Evolutionary conservation across 495 filamentous ascomycete species (phyloP), one percentile per base, ranked within the genome.

Genomic region (Daldinia loculata): DNA sequence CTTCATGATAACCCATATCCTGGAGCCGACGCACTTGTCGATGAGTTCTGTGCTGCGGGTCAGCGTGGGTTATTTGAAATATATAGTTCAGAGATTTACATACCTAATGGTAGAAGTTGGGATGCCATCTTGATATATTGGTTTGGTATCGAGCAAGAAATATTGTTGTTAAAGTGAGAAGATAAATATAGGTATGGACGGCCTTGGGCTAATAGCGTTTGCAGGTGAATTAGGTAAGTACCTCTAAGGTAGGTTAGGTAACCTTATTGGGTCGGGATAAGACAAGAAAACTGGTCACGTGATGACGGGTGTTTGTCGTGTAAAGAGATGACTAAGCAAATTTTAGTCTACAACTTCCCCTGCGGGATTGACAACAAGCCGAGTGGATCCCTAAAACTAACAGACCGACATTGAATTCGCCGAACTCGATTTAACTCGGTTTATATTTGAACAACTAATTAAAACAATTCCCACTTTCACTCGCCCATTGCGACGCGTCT

Each of bases 1-100:
- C 82, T 98, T 98, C 95, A 98, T 98, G 80, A 99, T 88, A 63
- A 99, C 94, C 95, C 95, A 98, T 80, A 99, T 97, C 73, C 90
- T 90, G 22, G 95, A 98, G 39, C 96, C 95, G 63, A 98, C 93
- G 80, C 96, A 98, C 81, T 98, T 97, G 82, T 99, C 95, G 81
- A 99, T 97, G 75, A 99, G 86, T 80, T 99, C 95, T 98, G 71
- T 60, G 22, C 3, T 9, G n/a, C 30, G 32, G 72, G 34, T 74
- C 75, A 53, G 26, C 12, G 26, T 29, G 30, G 2, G 12, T 51
- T 50, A 9, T 45, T 68, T 36, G 8, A 22, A 24, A 11, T 48
- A 24, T 5, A 17, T n/a, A 7, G 30, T 48, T 38, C 27, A 6
- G 61, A 79, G 12, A 38, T 48, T 19, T 12, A 67, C 73, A 56